A percentile compares a stretch with the other conserved stretches of the same genome.
These are phyloP conservation scores for Candida mesenterica DNA, from an alignment of 1,139 yeast genomes.

Conservation along the genomic window DNA sequence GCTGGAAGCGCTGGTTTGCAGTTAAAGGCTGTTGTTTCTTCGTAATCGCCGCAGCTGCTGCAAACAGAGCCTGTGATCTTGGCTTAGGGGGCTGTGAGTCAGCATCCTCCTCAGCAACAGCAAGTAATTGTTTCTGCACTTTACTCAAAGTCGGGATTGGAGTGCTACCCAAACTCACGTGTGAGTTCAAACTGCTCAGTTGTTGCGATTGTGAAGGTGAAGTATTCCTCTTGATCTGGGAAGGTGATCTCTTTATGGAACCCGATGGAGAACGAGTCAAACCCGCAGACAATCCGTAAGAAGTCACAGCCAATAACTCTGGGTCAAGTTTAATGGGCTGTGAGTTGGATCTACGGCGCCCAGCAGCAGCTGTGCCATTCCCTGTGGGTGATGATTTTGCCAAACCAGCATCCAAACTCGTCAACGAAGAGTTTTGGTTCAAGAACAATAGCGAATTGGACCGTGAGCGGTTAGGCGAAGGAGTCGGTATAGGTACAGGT, in stretches of 20 bases:
- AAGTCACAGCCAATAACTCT: conserved; percentile 21
- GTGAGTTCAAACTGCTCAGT: neutral
- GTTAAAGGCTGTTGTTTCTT: conserved; percentile 18
- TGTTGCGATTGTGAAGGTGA: neutral
- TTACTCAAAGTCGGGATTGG: conserved; percentile 11
- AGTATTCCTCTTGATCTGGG: conserved; percentile 14
- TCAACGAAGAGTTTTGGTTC: conserved; percentile 22
- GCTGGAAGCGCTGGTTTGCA: conserved; percentile 43
- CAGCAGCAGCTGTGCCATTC: conserved; percentile 12
- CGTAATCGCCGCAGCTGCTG: conserved; percentile 9
- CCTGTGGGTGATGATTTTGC: conserved; percentile 1
- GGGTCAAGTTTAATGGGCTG: conserved; percentile 28
- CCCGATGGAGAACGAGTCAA: conserved; percentile 13
- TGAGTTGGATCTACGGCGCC: conserved; percentile 40
- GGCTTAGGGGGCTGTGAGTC: conserved; percentile 3
- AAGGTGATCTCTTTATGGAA: conserved; percentile 15
- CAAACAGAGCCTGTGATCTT: conserved; percentile 7
- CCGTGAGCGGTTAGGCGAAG: conserved; percentile 17
- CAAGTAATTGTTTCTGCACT: conserved; percentile 17
- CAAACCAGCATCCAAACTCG: conserved; percentile 14
- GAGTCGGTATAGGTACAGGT: conserved; percentile 4
- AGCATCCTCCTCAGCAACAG: conserved; percentile 25
- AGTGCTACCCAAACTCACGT: neutral
- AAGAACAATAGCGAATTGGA: conserved; percentile 31
- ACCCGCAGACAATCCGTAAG: conserved; percentile 3